Conservation (phyloP, 2,329 filamentous ascomycete species). For the Alternaria brassicae region DNA sequence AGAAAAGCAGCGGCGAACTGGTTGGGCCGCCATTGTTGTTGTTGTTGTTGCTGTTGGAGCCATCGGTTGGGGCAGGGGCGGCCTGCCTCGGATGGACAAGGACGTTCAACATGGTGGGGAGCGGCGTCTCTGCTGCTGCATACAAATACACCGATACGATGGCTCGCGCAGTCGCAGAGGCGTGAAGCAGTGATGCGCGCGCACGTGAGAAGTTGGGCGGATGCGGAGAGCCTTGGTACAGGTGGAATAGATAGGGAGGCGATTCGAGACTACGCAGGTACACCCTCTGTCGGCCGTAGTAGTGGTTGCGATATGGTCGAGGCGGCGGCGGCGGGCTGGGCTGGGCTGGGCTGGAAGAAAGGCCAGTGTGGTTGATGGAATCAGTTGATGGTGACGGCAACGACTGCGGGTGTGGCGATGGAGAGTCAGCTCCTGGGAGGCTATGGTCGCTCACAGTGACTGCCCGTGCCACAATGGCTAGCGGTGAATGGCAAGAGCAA, state of each 20-base stretch:
- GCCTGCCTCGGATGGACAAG: background rate
- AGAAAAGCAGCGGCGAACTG: constrained; percentile 83
- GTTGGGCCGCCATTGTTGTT: constrained; percentile 60
- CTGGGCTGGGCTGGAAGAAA: background rate
- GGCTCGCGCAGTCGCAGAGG: background rate
- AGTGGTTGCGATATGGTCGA: background rate
- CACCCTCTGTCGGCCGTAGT: constrained; percentile 1
- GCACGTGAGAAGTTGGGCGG: constrained; percentile 5
- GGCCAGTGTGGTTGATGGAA: background rate
- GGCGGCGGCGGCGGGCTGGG: background rate
- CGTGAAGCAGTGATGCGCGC: constrained; percentile 1
- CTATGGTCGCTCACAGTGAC: constrained; percentile 16
- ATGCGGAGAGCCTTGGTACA: constrained; percentile 12
- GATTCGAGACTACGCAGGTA: background rate
- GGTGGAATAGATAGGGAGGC: constrained; percentile 8
- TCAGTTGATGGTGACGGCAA: constrained; percentile 34
- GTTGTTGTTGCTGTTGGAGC: constrained; percentile 26
- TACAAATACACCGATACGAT: constrained; percentile 18
- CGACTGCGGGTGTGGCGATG: constrained; percentile 36
- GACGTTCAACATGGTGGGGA: constrained; percentile 14
- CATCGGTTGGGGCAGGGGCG: constrained; percentile 9
- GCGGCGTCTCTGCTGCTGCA: constrained; percentile 15
- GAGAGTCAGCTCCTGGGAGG: constrained; percentile 22
- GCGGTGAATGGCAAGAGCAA: constrained; percentile 24
- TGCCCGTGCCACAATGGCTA: constrained; percentile 23